These are phyloP conservation scores for Cryptococcus sp. DNA, from an alignment of 1,284 basidiomycete genomes.

Conservation along the genomic window DNA sequence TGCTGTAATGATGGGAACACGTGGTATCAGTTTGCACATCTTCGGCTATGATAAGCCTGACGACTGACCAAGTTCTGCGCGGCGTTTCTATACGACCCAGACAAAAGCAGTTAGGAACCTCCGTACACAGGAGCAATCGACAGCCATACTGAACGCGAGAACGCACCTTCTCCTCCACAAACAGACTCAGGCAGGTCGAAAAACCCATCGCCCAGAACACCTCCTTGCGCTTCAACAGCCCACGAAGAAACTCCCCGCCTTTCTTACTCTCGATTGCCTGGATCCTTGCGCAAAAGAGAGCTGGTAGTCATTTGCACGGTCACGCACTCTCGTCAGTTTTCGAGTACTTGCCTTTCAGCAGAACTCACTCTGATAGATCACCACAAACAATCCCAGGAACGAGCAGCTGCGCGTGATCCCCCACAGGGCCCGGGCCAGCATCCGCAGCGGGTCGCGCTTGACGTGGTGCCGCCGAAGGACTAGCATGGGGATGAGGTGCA, in stretches of 20 bases:
- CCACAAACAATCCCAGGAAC: constrained; percentile 81
- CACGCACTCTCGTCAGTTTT: no score
- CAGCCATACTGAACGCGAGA: neutral
- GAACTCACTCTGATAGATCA: constrained; percentile 73
- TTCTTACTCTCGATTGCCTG: constrained; percentile 56
- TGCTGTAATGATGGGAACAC: constrained; percentile 50
- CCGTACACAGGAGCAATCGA: neutral
- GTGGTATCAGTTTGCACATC: neutral
- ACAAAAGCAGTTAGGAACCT: neutral
- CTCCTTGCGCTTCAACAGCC: constrained; percentile 62
- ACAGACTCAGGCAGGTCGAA: constrained; percentile 69
- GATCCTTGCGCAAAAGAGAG: constrained; percentile 63
- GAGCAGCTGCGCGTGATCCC: constrained; percentile 82
- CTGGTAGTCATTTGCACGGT: constrained; percentile 10
- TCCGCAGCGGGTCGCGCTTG: constrained; percentile 58
- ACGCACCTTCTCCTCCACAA: constrained; percentile 73
- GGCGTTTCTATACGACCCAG: constrained; percentile 37
- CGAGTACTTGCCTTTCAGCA: no score
- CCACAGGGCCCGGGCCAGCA: constrained; percentile 62
- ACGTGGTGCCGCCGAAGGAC: constrained; percentile 61
- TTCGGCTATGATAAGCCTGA: neutral
- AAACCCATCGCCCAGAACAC: constrained; percentile 77
- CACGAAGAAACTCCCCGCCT: constrained; percentile 52
- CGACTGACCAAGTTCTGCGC: constrained; percentile 43
- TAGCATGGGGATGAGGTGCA: constrained; percentile 83